Percentiles rank a stretch among this genome's conserved stretches.
Evolutionary conservation across 2,329 filamentous ascomycete genomes (phyloP).

Genomic region (Akanthomyces lecanii): DNA sequence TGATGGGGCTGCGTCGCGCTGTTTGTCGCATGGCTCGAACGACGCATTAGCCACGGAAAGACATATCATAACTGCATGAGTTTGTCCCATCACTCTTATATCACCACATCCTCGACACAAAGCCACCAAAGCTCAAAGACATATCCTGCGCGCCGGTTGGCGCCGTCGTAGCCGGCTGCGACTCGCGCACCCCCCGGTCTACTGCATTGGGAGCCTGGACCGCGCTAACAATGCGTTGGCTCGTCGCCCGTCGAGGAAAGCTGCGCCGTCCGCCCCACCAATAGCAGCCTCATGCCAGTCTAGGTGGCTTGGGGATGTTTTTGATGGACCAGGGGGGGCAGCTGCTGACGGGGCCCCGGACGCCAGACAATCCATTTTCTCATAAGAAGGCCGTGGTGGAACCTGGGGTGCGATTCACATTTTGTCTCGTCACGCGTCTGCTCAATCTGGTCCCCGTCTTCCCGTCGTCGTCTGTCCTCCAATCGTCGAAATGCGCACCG

Average conservation of each 20-base stretch:
- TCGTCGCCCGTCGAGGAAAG: neutral
- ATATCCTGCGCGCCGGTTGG: neutral
- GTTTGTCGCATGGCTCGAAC: neutral
- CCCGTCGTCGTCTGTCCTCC: neutral
- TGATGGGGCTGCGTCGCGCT: neutral
- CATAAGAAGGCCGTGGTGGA: constrained; percentile 8
- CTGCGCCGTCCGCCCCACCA: constrained; percentile 1
- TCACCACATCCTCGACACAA: neutral
- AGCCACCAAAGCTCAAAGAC: neutral
- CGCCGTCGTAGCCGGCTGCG: neutral
- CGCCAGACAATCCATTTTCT: neutral
- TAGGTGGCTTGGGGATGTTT: neutral
- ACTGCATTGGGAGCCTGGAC: neutral
- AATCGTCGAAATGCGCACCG: constrained; percentile 6
- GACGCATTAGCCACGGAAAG: neutral
- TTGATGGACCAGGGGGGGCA: neutral
- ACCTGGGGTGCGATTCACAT: neutral
- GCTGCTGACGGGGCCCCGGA: neutral
- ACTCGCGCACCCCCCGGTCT: neutral
- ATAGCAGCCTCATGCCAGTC: constrained; percentile 4
- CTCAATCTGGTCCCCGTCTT: neutral
- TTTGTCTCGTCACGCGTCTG: neutral
- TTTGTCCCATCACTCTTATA: neutral
- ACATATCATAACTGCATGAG: neutral
- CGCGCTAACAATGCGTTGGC: constrained; percentile 1